Evolutionary conservation across 768 basidiomycete species (phyloP).

Genomic region (Naganishia friedmannii): DNA sequence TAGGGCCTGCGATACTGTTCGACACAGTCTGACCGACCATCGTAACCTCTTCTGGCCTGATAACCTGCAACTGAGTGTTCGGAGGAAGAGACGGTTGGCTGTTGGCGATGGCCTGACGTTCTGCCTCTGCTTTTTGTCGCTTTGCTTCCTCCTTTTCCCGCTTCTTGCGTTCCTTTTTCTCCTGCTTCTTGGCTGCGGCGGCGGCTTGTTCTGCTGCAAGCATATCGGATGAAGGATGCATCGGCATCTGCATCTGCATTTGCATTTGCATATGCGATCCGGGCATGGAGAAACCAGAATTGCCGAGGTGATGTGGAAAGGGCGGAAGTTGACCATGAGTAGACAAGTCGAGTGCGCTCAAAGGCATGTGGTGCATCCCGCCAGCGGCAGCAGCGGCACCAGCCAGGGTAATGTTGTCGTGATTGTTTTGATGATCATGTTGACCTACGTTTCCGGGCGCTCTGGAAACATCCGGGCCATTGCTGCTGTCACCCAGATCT

Average conservation of each 20-base stretch:
- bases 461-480: conserved; percentile 4
- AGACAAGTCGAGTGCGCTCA: neutral
- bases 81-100: neutral
- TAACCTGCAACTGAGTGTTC: neutral
- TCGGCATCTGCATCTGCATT: neutral
- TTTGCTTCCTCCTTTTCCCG: conserved; percentile 17
- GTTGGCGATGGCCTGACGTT: neutral
- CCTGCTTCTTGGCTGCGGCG: neutral
- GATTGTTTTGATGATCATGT: neutral
- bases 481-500: neutral
- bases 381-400: conserved; percentile 17
- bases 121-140: conserved; percentile 7
- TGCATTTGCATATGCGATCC: neutral
- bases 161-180: conserved; percentile 16
- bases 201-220: neutral
- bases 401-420: conserved; percentile 13
- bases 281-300: neutral
- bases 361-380: conserved; percentile 3
- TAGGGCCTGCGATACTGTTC: neutral
- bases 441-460: conserved; percentile 16
- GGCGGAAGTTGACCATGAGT: conserved; percentile 3
- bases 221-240: neutral
- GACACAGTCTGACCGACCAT: neutral
- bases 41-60: neutral
- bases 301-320: conserved; percentile 5